Base-by-base conservation (phyloP, 768 basidiomycete genomes). In the Boletus bicolor region DNA sequence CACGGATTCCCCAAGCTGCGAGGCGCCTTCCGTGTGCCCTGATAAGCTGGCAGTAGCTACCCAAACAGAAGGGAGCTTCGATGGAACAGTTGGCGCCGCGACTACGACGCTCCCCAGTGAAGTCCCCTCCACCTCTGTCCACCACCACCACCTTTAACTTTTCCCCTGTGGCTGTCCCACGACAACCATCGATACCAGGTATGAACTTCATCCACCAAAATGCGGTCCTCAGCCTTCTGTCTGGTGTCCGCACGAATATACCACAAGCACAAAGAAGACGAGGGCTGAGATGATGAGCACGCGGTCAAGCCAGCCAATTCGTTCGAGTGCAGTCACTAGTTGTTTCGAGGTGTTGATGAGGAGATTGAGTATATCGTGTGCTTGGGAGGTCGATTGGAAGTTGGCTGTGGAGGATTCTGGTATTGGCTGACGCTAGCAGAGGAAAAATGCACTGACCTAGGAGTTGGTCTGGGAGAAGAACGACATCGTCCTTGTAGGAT, bases 281-380 rank as follows among this genome's bases (percentile, higher is more conserved):
- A 98, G 83, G 0, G 83, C 91, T 2, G 84, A 78, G 52, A 93
- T 73, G 63, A 99, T 87, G 58, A 98, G 75, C 30, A 97, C 69
- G 7, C 95, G 87, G 75, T 99, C 97, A 19, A 95, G 76, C 84
- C 90, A 87, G 76, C 98, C 95, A 14, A 93, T 82, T 56, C 87
- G 87, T 72, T 97, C 91, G 47, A 99, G 84, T 0, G 87, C 84
- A 14, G 87, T 90, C 60, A 98, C 85, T 58, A 99, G 83, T 28
- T 87, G 80, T 64, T 89, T 89, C 3, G 94, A 95, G 44, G 88
- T 85, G 48, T 77, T 75, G 68, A 98, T 83, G 53, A 95, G 68
- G 49, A 78, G 76, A 36, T 79, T 80, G 56, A 96, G 84, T 4
- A 78, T 78, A 64, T 93, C 89, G 64, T 98, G 93, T 12, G 87